Base-by-base conservation (phyloP, 306 rosid species). In the Vigna hirtella region DNA sequence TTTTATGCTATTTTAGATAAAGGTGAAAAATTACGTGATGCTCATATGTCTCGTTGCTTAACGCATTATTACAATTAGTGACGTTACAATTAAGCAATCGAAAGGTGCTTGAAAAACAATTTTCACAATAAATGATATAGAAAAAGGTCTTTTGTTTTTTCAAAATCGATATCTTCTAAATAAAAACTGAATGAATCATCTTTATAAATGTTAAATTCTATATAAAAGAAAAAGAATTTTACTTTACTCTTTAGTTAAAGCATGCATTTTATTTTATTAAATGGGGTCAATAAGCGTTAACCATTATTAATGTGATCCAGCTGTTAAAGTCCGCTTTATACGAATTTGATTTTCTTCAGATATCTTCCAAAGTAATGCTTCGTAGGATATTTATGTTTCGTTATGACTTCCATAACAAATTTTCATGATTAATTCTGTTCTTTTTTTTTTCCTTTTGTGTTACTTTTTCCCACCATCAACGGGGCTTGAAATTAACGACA, bases 11-110 rank as follows among this genome's bases (percentile, higher is more conserved):
- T 30, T 40, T 40, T 40, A 18, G 78, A 64, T 67, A 72, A 51
- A 67, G 56, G 6, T 57, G 65, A 63, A 65, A 68, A 20, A 22
- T 5, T 56, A 58, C 47, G 55, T 50, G 73, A 58, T 2, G 40
- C 48, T 66, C 74, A 79, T 59, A 77, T 43, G 73, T 34, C 1
- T 30, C 3, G 64, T 72, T 67, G 68, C 81, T 34, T 56, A 15
- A 48, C 32, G 30, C 38, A 42, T 30, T 10, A 52, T 16, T 43
- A 36, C 20, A 42, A 42, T 43, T n/a, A 58, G 59, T 36, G 64
- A 0, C 63, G 42, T 73, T 65, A 73, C 8, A 32, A 48, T 36
- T 12, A 81, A 67, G 66, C 56, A 26, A 65, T 7, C 15, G 4
- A 18, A 65, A 28, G 68, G 49, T 67, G 15, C 40, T 66, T 66